Conservation (phyloP, 495 filamentous ascomycete species). For the Penicillium herquei region DNA sequence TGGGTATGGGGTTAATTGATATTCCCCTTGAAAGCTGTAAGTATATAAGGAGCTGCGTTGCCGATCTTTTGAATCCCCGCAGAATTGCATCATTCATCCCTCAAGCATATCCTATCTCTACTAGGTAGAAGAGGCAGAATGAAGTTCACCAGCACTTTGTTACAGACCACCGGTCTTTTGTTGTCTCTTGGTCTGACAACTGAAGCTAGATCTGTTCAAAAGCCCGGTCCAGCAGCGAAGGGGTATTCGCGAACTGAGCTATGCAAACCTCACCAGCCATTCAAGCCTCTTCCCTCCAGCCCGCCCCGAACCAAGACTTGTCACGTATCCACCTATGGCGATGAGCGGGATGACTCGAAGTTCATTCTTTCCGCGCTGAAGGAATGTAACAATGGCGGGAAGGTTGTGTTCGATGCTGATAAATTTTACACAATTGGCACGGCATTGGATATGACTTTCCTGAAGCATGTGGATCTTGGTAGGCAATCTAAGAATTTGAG, state of each 20-base stretch:
- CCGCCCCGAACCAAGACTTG: slow-evolving; percentile 31
- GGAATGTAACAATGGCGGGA: slow-evolving; percentile 65
- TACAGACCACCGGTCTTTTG: slow-evolving; percentile 24
- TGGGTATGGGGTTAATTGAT: background rate
- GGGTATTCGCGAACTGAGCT: slow-evolving; percentile 24
- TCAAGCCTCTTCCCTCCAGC: slow-evolving; percentile 35
- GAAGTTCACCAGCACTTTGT: slow-evolving; percentile 30
- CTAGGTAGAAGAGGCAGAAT: slow-evolving; percentile 12
- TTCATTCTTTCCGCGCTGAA: slow-evolving; percentile 58
- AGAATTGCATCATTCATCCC: background rate
- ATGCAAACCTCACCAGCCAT: slow-evolving; percentile 33
- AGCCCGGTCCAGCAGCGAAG: background rate
- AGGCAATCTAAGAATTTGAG: background rate
- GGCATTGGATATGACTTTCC: slow-evolving; percentile 62
- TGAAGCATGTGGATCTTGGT: slow-evolving; percentile 62
- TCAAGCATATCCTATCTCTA: background rate
- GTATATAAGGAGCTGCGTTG: background rate
- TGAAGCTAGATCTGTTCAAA: slow-evolving; percentile 17
- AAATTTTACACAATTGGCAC: slow-evolving; percentile 60
- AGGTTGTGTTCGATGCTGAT: slow-evolving; percentile 58
- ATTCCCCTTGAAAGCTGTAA: too few species aligned
- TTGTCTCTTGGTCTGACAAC: slow-evolving; percentile 20
- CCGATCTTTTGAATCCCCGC: background rate
- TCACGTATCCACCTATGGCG: slow-evolving; percentile 33
- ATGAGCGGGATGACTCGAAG: slow-evolving; percentile 56